Percentiles rank a stretch among this genome's conserved stretches.
Evolutionary conservation across 257 asterid genomes (phyloP).

Genomic region (Verbena officinalis): DNA sequence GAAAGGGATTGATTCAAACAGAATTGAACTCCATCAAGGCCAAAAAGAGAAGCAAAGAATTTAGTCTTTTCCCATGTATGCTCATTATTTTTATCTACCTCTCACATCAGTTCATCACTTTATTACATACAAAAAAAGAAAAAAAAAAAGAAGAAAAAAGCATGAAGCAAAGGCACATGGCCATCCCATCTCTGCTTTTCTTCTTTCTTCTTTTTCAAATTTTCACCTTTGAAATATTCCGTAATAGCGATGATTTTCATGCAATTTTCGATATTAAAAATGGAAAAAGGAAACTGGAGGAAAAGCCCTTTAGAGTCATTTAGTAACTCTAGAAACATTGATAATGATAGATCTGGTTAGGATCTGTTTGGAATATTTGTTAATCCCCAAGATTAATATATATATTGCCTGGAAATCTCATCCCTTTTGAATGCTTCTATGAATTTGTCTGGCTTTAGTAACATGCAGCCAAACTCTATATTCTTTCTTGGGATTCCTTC

Average conservation of each 20-base stretch:
- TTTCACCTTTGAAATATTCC: slow-evolving; percentile 35
- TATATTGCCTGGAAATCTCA: slow-evolving; percentile 39
- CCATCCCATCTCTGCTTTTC: slow-evolving; percentile 37
- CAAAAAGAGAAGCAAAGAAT: slow-evolving; percentile 33
- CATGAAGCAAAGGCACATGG: slow-evolving; percentile 37
- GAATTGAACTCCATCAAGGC: slow-evolving; percentile 26
- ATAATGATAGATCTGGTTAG: slow-evolving; percentile 35
- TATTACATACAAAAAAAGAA: slow-evolving; percentile 24
- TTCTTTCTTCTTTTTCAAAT: slow-evolving; percentile 4
- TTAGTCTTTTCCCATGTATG: slow-evolving; percentile 23
- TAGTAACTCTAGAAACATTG: slow-evolving; percentile 33
- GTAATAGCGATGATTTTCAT: slow-evolving; percentile 60
- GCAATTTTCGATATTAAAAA: slow-evolving; percentile 32
- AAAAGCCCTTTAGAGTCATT: slow-evolving; percentile 44
- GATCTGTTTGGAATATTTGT: slow-evolving; percentile 57
- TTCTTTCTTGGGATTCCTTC: slow-evolving; percentile 67
- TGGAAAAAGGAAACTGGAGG: slow-evolving; percentile 19
- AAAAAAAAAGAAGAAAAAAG: neutral
- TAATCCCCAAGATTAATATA: slow-evolving; percentile 70
- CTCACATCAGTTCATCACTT: slow-evolving; percentile 30
- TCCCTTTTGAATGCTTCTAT: slow-evolving; percentile 34
- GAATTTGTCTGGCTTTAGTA: slow-evolving; percentile 69
- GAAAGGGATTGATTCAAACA: slow-evolving; percentile 10
- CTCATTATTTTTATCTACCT: slow-evolving; percentile 20
- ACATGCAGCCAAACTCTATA: slow-evolving; percentile 73